Base-by-base conservation (phyloP, 495 filamentous ascomycete species). In the Tuber aestivum region DNA sequence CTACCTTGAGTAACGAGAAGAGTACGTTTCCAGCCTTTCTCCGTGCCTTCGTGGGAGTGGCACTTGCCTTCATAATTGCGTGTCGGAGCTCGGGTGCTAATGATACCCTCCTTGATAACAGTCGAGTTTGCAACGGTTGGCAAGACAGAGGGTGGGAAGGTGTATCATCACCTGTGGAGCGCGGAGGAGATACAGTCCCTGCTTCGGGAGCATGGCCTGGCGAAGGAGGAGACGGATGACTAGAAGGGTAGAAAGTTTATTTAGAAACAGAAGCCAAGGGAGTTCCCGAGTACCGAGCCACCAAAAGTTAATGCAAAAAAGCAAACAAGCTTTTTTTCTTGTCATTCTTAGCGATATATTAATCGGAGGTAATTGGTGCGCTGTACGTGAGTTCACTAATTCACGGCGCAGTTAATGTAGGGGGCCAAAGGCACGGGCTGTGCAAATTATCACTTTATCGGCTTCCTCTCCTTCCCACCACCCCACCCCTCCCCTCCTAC, bases 121-220 rank as follows among this genome's bases (percentile, higher is more conserved):
- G 94, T 99, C 85, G 95, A 99, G 85, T 98, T 99, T 84, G 95
- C 95, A 81, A 99, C 95, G 37, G 94, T 99, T 77, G 95, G 95
- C 77, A 93, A 93, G 87, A 97, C 94, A 83, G 91, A 92, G 85
- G 89, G 92, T 79, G 95, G 95, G 77, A 94, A 95, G 87, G 92
- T 98, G 82, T 98, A 97, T 88, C 95, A 99, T 84, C 93, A 95
- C 83, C 87, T 99, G 80, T 99, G 95, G 95, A 93, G 88, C 82
- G 96, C 94, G 68, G 95, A 98, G 78, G 95, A 97, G 87, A 99
- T 99, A 82, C 94, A 92, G 83, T 90, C 93, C 65, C 87, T 99
- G 83, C 86, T 99, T 81, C 95, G 92, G 86, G 93, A 98, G 87
- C 94, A 98, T 83, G 94, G 94, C 82, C 84, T 99, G 84, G 96